Conservation (phyloP, 257 asterid genomes). For the Fraxinus pennsylvanica region DNA sequence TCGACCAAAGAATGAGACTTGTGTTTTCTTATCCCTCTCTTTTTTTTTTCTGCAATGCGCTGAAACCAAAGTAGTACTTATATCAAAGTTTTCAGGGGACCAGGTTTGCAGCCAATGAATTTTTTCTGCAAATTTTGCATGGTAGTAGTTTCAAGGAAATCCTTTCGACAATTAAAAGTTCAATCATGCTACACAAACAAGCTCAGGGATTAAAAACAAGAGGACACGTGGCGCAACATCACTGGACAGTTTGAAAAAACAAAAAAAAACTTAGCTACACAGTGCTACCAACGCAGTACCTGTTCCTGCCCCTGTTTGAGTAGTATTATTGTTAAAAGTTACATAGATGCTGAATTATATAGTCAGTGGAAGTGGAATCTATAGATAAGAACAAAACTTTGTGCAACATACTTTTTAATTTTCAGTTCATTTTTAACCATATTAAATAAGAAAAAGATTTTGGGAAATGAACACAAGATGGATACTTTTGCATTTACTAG, state of each 20-base stretch:
- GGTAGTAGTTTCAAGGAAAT: slow-evolving; percentile 1
- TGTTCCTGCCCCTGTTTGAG: too few relatives aligned
- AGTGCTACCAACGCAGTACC: too few relatives aligned
- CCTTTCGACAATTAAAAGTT: background rate
- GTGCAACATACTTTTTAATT: too few relatives aligned
- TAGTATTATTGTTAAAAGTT: background rate
- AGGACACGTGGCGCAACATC: too few relatives aligned
- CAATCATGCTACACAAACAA: too few relatives aligned
- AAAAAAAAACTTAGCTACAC: too few relatives aligned
- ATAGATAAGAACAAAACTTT: too few relatives aligned
- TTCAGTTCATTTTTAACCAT: too few relatives aligned
- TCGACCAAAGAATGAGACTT: background rate
- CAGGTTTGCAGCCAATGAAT: slow-evolving; percentile 23
- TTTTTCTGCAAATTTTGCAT: slow-evolving; percentile 37
- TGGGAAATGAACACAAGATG: slow-evolving; percentile 39
- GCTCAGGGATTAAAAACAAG: too few relatives aligned
- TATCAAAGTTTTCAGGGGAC: slow-evolving; percentile 43
- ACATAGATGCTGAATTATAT: too few relatives aligned
- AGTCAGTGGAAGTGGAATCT: too few relatives aligned
- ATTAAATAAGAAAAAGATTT: slow-evolving; percentile 22
- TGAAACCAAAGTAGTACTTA: slow-evolving; percentile 30
- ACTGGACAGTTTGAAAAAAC: too few relatives aligned
- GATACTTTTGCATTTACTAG: slow-evolving; percentile 31
- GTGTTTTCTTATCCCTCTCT: background rate
- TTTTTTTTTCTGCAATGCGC: slow-evolving; percentile 26